phyloP scores from a whole-genome alignment of 176 grass and related monocot species.

The Poa annua region DNA sequence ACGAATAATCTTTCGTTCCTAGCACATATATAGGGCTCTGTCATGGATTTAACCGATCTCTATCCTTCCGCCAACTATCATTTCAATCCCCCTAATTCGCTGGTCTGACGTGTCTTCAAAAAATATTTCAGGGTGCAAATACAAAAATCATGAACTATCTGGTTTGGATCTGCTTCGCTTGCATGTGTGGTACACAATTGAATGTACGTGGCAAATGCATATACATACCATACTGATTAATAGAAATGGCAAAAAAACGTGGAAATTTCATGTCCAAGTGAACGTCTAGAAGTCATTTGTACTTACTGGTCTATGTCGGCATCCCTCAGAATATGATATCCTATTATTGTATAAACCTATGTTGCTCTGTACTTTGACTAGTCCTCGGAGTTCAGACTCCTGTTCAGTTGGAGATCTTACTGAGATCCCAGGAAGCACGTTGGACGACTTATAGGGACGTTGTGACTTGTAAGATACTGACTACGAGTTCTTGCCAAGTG shows the following conservation, averaged over 20 bases:
- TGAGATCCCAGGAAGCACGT: conserved; percentile 24
- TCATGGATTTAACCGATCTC: neutral
- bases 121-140: too few relatives aligned
- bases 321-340: conserved; percentile 4
- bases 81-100: neutral
- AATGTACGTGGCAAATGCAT: too few relatives aligned
- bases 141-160: too few relatives aligned
- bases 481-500: neutral
- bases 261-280: neutral
- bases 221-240: too few relatives aligned
- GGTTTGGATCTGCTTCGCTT: too few relatives aligned
- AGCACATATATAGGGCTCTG: too few relatives aligned
- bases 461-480: neutral
- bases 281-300: neutral
- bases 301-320: conserved; percentile 2
- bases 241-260: too few relatives aligned
- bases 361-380: conserved; percentile 19
- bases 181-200: too few relatives aligned
- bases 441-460: neutral
- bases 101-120: neutral
- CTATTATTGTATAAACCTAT: conserved; percentile 13
- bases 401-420: conserved; percentile 18
- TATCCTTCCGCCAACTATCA: neutral
- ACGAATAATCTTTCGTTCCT: neutral
- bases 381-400: neutral